Base-by-base conservation (phyloP, 2,329 filamentous ascomycete species). In the Cladophialophora yegresii region DNA sequence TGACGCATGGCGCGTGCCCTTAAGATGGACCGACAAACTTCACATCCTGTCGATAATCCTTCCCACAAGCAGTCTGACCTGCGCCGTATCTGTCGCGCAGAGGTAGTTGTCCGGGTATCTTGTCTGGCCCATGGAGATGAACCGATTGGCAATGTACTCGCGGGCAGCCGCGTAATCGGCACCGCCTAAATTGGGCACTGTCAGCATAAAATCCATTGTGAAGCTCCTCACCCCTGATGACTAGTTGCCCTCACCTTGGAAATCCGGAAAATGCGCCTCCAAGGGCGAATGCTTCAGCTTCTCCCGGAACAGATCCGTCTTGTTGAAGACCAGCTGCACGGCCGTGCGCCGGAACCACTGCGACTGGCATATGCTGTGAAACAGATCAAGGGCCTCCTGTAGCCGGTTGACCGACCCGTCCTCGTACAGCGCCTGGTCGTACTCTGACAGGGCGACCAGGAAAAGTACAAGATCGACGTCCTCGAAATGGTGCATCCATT, bases 61-160 rank as follows among this genome's bases (percentile, higher is more conserved):
- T 67, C 93, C 93, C 95, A 99, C 98, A 80, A 99, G 95, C 84
- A 98, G 98, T 75, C 93, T 89, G 74, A 99, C 98, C 79, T 99
- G 95, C 74, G 93, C 97, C 30, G 95, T 99, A 77, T 98, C 95
- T 54, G 95, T 99, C 67, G 95, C 95, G 78, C 95, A 98, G 58
- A 95, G 98, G 84, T 99, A 99, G 78, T 98, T 98, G 79, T 99
- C 95, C 84, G 98, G 98, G 62, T 92, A 96, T 83, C 98, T 93
- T 78, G 96, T 93, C 81, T 98, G 95, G 83, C 98, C 98, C 76
- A 98, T 83, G 77, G 91, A 95, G 74, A 98, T 95, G 80, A 99
- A 99, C 76, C 93, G 88, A 85, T 98, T 98, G 67, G 98, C 86
- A 74, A 99, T 98, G 82, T 99, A 99, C 79, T 98, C 93, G 82